phyloP scores from a whole-genome alignment of 2,329 filamentous ascomycete genomes.

The Teratosphaeria gauchensis region DNA sequence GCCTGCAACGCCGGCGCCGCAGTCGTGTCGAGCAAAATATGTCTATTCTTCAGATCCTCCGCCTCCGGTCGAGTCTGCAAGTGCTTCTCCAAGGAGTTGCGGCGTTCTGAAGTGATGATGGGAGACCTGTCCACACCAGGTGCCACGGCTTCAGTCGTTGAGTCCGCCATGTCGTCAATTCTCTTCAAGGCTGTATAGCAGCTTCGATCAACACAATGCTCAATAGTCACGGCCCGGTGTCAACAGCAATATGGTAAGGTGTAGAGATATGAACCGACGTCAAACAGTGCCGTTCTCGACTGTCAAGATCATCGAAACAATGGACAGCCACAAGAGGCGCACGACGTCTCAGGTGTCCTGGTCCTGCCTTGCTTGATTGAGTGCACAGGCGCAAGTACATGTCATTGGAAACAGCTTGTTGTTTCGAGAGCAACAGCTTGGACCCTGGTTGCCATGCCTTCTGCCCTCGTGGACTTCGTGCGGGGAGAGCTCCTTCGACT shows the following conservation, averaged over 20 bases:
- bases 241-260: not conserved
- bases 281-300: not conserved
- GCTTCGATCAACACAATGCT: not conserved
- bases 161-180: slow-evolving; percentile 3
- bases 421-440: slow-evolving; percentile 1
- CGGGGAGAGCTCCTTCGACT: not conserved
- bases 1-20: slow-evolving; percentile 60
- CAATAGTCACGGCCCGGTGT: not conserved
- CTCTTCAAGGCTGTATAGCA: not conserved
- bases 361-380: not conserved
- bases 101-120: slow-evolving; percentile 14
- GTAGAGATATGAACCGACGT: not conserved
- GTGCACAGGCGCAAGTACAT: not conserved
- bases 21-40: slow-evolving; percentile 58
- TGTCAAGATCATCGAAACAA: not conserved
- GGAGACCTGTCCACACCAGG: slow-evolving; percentile 4
- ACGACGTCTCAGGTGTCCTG: not conserved
- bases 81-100: slow-evolving; percentile 16
- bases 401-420: not conserved
- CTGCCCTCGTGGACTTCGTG: not conserved
- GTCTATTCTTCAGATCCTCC: slow-evolving; percentile 56
- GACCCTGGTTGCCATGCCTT: not conserved
- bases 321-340: not conserved
- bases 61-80: slow-evolving; percentile 37
- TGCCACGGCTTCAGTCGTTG: not conserved